Percentiles rank a stretch among this genome's conserved stretches.
Conservation (phyloP, 371 early-diverging fungal genomes). For the Circinella umbellata region DNA sequence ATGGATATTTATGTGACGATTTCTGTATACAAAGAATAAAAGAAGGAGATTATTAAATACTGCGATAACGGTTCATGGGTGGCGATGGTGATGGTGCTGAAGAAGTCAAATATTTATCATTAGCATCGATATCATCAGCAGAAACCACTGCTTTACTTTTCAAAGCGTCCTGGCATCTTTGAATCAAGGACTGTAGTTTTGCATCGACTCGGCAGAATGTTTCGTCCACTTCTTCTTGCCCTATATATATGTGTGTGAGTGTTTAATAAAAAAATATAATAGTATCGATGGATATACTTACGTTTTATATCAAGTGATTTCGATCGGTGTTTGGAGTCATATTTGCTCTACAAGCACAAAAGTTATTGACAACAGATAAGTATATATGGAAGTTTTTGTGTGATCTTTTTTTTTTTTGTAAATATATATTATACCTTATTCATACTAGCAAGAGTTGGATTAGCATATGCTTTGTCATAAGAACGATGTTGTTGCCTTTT, state of each 20-base stretch:
- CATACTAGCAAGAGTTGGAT: slow-evolving; percentile 11
- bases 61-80: slow-evolving; percentile 1
- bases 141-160: slow-evolving; percentile 9
- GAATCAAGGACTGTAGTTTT: slow-evolving; percentile 16
- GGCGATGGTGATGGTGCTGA: background rate
- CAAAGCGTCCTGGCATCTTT: slow-evolving; percentile 20
- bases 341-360: background rate
- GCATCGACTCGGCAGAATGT: slow-evolving; percentile 19
- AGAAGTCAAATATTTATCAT: background rate
- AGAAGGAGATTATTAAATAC: background rate
- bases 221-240: slow-evolving; percentile 15
- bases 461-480: background rate
- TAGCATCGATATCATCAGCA: background rate
- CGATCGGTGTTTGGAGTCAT: slow-evolving; percentile 8
- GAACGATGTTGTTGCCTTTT: background rate
- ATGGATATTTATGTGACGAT: too few species aligned
- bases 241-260: slow-evolving; percentile 3
- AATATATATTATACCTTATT: slow-evolving; percentile 1
- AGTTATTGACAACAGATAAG: too few species aligned
- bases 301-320: slow-evolving; percentile 9
- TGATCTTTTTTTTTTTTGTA: too few species aligned
- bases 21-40: background rate
- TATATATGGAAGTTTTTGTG: too few species aligned
- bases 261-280: background rate
- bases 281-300: background rate